These are phyloP conservation scores for Phylloporus scabripes DNA, from an alignment of 768 basidiomycete genomes.

Conservation along the genomic window DNA sequence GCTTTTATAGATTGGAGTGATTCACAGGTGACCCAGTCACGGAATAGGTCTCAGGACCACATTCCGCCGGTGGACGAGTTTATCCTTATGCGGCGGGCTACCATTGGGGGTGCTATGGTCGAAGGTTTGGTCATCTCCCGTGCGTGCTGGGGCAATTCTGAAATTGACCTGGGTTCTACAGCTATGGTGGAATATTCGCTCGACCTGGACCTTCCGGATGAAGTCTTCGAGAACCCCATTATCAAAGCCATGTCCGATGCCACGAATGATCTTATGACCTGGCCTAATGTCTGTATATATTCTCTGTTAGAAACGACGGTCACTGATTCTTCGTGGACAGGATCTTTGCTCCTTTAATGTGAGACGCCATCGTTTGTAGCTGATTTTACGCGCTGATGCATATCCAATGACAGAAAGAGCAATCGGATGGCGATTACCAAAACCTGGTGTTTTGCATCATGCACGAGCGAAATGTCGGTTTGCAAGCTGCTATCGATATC, in stretches of 20 bases:
- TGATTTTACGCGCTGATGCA: slow-evolving; percentile 9
- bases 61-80: slow-evolving; percentile 37
- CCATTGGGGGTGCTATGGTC: slow-evolving; percentile 35
- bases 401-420: slow-evolving; percentile 31
- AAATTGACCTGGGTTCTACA: slow-evolving; percentile 10
- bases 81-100: slow-evolving; percentile 33
- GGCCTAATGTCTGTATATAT: slow-evolving; percentile 33
- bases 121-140: slow-evolving; percentile 27
- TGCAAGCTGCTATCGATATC: slow-evolving; percentile 33
- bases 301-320: not conserved
- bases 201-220: slow-evolving; percentile 33
- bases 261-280: slow-evolving; percentile 38
- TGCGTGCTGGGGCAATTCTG: not conserved
- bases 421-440: slow-evolving; percentile 37
- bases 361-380: slow-evolving; percentile 7
- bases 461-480: slow-evolving; percentile 29
- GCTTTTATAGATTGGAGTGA: slow-evolving; percentile 34
- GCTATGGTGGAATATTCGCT: slow-evolving; percentile 36
- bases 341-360: slow-evolving; percentile 28
- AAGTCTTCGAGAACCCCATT: slow-evolving; percentile 32
- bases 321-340: slow-evolving; percentile 18
- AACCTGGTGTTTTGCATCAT: slow-evolving; percentile 38
- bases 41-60: slow-evolving; percentile 31
- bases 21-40: slow-evolving; percentile 34
- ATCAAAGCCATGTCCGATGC: slow-evolving; percentile 36